These are phyloP conservation scores for Inonotus hispidus DNA, from an alignment of 1,284 basidiomycete genomes.

Conservation along the genomic window DNA sequence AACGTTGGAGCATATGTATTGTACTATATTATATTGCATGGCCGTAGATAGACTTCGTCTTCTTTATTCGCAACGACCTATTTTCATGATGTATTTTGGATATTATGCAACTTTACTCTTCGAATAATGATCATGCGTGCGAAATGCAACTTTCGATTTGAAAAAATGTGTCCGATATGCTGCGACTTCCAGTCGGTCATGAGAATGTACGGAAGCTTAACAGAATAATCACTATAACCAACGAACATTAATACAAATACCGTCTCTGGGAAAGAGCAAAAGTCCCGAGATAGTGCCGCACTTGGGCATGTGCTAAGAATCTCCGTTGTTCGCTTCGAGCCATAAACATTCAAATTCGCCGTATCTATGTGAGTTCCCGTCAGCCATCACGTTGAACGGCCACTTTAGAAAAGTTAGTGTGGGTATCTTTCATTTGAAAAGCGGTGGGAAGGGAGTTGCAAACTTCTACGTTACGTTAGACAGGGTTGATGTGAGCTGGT, in stretches of 20 bases:
- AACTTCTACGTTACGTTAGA: too few species aligned
- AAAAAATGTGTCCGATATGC: not conserved
- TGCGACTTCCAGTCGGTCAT: not conserved
- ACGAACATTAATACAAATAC: not conserved
- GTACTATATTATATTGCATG: not conserved
- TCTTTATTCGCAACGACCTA: not conserved
- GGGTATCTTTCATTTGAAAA: not conserved
- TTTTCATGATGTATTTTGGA: not conserved
- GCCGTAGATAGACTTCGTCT: slow-evolving; percentile 3
- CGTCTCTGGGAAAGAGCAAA: not conserved
- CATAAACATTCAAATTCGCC: not conserved
- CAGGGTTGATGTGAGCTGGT: too few species aligned
- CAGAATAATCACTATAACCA: not conserved
- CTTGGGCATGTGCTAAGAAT: not conserved
- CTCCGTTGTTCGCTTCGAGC: not conserved
- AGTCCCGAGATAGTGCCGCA: not conserved
- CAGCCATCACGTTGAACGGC: too few species aligned
- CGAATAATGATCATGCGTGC: too few species aligned
- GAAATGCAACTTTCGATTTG: not conserved
- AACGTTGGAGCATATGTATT: not conserved
- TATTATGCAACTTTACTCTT: not conserved
- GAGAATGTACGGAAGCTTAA: too few species aligned
- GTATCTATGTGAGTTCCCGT: not conserved
- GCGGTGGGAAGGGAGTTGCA: too few species aligned
- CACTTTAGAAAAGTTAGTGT: too few species aligned